Conservation (phyloP, 2,329 filamentous ascomycete species). For the Metarhizium humberi region DNA sequence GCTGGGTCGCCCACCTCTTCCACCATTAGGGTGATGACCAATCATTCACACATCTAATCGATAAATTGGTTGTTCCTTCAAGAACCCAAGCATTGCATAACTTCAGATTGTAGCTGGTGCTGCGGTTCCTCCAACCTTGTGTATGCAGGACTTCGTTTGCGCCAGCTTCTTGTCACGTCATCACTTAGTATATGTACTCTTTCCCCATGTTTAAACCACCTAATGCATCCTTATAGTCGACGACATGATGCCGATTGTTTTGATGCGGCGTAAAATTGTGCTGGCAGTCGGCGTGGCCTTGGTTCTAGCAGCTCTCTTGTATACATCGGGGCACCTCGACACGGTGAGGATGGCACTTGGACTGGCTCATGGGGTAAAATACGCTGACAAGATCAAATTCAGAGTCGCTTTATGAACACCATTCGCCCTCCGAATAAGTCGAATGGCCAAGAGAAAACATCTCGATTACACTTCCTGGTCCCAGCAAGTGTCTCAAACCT, state of each 20-base stretch:
- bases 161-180: background rate
- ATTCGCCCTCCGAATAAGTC: background rate
- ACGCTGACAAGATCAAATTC: background rate
- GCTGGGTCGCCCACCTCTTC: no score
- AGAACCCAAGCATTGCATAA: no score
- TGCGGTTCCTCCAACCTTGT: background rate
- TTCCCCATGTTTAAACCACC: background rate
- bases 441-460: conserved; percentile 11
- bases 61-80: no score
- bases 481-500: conserved; percentile 27
- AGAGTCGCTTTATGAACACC: background rate
- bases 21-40: no score
- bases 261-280: conserved; percentile 1
- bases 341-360: background rate
- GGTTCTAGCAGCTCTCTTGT: background rate
- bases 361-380: background rate
- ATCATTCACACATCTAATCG: no score
- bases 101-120: no score
- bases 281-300: conserved; percentile 2
- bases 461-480: conserved; percentile 27
- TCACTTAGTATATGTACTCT: background rate
- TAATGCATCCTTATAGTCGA: background rate
- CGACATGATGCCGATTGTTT: background rate
- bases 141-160: background rate
- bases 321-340: background rate